phyloP scores from a whole-genome alignment of 495 filamentous ascomycete genomes.

The Penicillium riverlandense region DNA sequence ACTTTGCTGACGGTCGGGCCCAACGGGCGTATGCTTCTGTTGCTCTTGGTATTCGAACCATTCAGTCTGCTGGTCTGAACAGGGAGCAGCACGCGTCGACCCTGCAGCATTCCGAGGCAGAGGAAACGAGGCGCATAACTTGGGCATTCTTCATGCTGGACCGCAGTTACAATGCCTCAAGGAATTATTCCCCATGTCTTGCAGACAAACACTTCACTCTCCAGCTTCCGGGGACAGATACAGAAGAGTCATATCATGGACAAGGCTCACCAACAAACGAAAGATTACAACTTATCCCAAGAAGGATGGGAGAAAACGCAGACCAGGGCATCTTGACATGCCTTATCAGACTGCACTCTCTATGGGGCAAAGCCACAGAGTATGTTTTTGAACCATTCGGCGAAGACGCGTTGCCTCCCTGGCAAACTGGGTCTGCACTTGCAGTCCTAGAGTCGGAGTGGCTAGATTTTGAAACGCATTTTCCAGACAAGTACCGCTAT shows the following conservation, averaged over 20 bases:
- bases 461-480: slow-evolving; percentile 25
- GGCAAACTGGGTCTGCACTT: slow-evolving; percentile 20
- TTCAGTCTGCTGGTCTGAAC: slow-evolving; percentile 18
- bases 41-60: slow-evolving; percentile 16
- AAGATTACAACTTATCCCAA: slow-evolving; percentile 11
- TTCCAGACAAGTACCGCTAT: slow-evolving; percentile 21
- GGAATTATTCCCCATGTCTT: slow-evolving; percentile 19
- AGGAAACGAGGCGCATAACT: slow-evolving; percentile 14
- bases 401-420: slow-evolving; percentile 13
- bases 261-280: background rate
- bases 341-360: slow-evolving; percentile 14
- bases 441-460: slow-evolving; percentile 22
- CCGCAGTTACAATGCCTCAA: slow-evolving; percentile 21
- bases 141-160: slow-evolving; percentile 28
- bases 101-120: background rate
- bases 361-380: slow-evolving; percentile 24
- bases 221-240: slow-evolving; percentile 7
- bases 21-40: slow-evolving; percentile 17
- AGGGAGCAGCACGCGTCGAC: slow-evolving; percentile 7
- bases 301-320: slow-evolving; percentile 13
- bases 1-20: slow-evolving; percentile 19
- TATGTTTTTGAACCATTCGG: slow-evolving; percentile 18
- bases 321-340: slow-evolving; percentile 19
- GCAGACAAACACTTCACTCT: slow-evolving; percentile 22
- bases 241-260: background rate